phyloP scores from a whole-genome alignment of 2,329 filamentous ascomycete species.

The Seiridium unicorne region DNA sequence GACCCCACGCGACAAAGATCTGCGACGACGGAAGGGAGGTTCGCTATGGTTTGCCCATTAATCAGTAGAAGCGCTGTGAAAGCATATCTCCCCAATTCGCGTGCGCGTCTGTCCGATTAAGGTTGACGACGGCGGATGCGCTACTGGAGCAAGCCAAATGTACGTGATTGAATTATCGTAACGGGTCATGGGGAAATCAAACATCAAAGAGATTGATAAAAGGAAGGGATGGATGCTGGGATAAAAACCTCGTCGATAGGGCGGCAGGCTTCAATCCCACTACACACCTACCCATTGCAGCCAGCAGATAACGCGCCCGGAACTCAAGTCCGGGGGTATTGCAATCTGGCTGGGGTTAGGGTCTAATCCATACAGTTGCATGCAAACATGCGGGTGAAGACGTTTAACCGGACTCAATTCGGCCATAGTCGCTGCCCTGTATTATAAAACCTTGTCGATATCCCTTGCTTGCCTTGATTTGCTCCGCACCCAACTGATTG shows the following conservation, averaged over 20 bases:
- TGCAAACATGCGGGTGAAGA: background rate
- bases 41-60: background rate
- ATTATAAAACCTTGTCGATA: background rate
- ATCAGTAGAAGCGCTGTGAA: background rate
- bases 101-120: background rate
- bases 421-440: background rate
- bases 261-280: background rate
- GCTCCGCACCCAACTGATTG: background rate
- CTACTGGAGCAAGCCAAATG: background rate
- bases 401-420: conserved; percentile 2
- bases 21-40: background rate
- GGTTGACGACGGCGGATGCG: background rate
- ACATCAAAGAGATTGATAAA: background rate
- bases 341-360: conserved; percentile 1
- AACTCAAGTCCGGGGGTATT: background rate
- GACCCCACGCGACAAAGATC: background rate
- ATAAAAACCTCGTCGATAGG: background rate
- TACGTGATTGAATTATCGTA: background rate
- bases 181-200: background rate
- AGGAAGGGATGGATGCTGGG: background rate
- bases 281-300: conserved; percentile 5
- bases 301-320: background rate
- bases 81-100: conserved; percentile 1
- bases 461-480: background rate
- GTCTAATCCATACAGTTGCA: background rate